Evolutionary conservation across 2,329 filamentous ascomycete species (phyloP).

Genomic region (Raffaelea deltoideospora): DNA sequence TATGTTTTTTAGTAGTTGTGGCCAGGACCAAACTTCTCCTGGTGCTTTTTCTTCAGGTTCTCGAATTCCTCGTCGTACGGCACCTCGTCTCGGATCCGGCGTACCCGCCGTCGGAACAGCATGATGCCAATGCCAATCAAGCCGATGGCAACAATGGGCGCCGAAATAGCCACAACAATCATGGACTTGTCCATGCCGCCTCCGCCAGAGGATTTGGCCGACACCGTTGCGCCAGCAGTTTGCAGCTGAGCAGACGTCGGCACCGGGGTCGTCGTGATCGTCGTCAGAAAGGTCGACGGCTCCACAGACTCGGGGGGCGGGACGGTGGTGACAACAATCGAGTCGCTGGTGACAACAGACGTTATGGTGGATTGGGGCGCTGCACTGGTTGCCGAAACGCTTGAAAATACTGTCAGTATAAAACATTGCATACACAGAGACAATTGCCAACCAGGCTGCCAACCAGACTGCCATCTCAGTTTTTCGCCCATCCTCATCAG

Average conservation of each 20-base stretch:
- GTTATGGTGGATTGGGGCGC: slow-evolving; percentile 5
- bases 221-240: not conserved
- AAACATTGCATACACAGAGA: too few species aligned
- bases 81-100: slow-evolving; percentile 5
- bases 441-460: too few species aligned
- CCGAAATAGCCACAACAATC: slow-evolving; percentile 8
- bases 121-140: slow-evolving; percentile 7
- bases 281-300: not conserved
- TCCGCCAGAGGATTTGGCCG: not conserved
- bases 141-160: slow-evolving; percentile 8
- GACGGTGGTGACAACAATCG: slow-evolving; percentile 2
- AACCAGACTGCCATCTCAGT: not conserved
- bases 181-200: slow-evolving; percentile 5
- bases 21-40: slow-evolving; percentile 10
- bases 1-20: slow-evolving; percentile 8
- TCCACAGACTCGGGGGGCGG: not conserved
- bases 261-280: slow-evolving; percentile 1
- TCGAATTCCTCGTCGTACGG: slow-evolving; percentile 12
- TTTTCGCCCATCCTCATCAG: not conserved
- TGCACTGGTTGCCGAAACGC: not conserved
- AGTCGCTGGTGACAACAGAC: slow-evolving; percentile 4
- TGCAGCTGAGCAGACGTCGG: not conserved
- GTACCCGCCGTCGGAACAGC: slow-evolving; percentile 6
- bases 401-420: not conserved
- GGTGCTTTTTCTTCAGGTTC: slow-evolving; percentile 12